Percentiles rank a stretch among this genome's conserved stretches.
Evolutionary conservation across 306 rosid genomes (phyloP).

Genomic region (Corylus americana): DNA sequence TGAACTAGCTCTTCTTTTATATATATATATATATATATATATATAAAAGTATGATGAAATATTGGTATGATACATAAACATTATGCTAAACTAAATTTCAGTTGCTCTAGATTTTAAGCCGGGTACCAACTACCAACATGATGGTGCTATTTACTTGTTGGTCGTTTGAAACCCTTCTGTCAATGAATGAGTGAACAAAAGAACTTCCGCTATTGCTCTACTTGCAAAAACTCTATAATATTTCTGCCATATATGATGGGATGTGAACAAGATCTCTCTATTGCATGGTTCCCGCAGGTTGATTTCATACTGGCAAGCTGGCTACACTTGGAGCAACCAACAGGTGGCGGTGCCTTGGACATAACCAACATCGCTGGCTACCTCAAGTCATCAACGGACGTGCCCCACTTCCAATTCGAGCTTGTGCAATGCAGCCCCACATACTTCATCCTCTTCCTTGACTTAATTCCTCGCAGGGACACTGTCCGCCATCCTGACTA

Average conservation of each 20-base stretch:
- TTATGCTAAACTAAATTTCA: too few species aligned
- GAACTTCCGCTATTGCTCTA: too few species aligned
- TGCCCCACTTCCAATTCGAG: slow-evolving; percentile 37
- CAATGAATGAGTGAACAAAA: too few species aligned
- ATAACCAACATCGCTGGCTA: slow-evolving; percentile 33
- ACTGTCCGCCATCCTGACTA: slow-evolving; percentile 25
- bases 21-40: too few species aligned
- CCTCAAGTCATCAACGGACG: slow-evolving; percentile 24
- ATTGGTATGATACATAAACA: too few species aligned
- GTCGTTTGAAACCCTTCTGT: too few species aligned
- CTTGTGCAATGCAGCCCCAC: slow-evolving; percentile 29
- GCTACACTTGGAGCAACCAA: slow-evolving; percentile 32
- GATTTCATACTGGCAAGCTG: slow-evolving; percentile 31
- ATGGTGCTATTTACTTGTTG: too few species aligned
- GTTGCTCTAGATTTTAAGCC: too few species aligned
- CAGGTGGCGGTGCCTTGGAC: slow-evolving; percentile 28
- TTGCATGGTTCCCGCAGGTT: slow-evolving; percentile 9
- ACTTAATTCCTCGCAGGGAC: slow-evolving; percentile 28
- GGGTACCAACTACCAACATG: too few species aligned
- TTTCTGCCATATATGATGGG: neutral
- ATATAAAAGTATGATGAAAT: too few species aligned
- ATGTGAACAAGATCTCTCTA: neutral
- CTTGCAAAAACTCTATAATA: neutral
- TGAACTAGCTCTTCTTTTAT: too few species aligned
- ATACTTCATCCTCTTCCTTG: slow-evolving; percentile 33